These are phyloP conservation scores for Hygrocybe coccinea DNA, from an alignment of 768 basidiomycete genomes.

Conservation along the genomic window DNA sequence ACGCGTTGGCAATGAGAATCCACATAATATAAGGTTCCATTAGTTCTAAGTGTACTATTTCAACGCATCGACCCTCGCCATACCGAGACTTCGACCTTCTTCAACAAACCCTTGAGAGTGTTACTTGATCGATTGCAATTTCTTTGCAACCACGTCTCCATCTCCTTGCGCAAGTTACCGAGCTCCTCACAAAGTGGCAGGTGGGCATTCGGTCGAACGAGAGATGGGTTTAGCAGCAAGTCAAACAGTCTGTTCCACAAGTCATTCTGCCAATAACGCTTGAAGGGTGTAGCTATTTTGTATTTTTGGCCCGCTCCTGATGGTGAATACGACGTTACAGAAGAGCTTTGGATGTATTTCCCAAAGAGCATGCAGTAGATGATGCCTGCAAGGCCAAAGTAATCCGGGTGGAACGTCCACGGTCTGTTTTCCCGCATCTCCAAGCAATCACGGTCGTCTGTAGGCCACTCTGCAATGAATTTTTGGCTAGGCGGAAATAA, in stretches of 20 bases:
- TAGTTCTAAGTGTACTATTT: not conserved
- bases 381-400: slow-evolving; percentile 92
- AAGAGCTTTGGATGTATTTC: slow-evolving; percentile 82
- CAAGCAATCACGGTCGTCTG: slow-evolving; percentile 86
- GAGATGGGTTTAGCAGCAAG: slow-evolving; percentile 73
- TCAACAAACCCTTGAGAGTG: slow-evolving; percentile 73
- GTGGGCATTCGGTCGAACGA: slow-evolving; percentile 49
- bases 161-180: slow-evolving; percentile 58
- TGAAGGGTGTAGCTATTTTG: slow-evolving; percentile 73
- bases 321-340: slow-evolving; percentile 39
- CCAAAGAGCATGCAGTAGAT: slow-evolving; percentile 96
- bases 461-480: slow-evolving; percentile 83
- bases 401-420: slow-evolving; percentile 96
- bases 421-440: slow-evolving; percentile 79
- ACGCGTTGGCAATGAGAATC: slow-evolving; percentile 1
- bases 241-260: slow-evolving; percentile 85
- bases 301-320: slow-evolving; percentile 39
- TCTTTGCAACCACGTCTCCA: slow-evolving; percentile 82
- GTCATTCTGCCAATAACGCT: slow-evolving; percentile 92
- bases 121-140: slow-evolving; percentile 85
- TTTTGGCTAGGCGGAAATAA: slow-evolving; percentile 76
- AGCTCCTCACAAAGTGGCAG: slow-evolving; percentile 75
- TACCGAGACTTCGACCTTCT: slow-evolving; percentile 66
- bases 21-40: not conserved
- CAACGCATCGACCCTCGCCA: slow-evolving; percentile 1